Evolutionary conservation across 1,284 basidiomycete species (phyloP).

Genomic region (Microbotryum intermedium): DNA sequence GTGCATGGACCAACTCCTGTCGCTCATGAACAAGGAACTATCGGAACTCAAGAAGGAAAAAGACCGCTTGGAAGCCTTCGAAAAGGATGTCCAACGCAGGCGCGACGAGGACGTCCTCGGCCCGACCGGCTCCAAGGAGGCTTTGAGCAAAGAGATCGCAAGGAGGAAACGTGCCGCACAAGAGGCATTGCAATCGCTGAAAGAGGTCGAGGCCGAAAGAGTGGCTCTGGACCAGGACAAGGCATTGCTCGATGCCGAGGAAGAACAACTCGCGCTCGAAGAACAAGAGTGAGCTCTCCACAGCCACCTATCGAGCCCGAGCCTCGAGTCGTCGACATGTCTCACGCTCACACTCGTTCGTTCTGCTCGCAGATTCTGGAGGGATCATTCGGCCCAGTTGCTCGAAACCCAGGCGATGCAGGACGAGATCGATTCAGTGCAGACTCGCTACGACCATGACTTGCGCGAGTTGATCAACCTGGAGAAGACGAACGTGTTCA

Average conservation of each 20-base stretch:
- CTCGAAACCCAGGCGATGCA: slow-evolving; percentile 57
- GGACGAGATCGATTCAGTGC: slow-evolving; percentile 59
- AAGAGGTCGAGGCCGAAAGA: slow-evolving; percentile 45
- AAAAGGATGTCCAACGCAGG: slow-evolving; percentile 63
- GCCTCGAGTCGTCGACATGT: no score
- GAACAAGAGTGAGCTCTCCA: slow-evolving; percentile 66
- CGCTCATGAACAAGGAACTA: slow-evolving; percentile 64
- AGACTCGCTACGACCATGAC: slow-evolving; percentile 49
- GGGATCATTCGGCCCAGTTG: slow-evolving; percentile 61
- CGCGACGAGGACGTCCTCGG: slow-evolving; percentile 9
- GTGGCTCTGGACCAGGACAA: slow-evolving; percentile 33
- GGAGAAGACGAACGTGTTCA: slow-evolving; percentile 92
- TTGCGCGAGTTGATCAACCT: slow-evolving; percentile 63
- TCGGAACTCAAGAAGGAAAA: slow-evolving; percentile 84
- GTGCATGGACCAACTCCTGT: slow-evolving; percentile 76
- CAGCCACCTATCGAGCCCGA: no score
- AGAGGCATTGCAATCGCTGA: slow-evolving; percentile 33
- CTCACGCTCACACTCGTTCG: no score
- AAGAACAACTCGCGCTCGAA: slow-evolving; percentile 64
- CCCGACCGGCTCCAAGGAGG: slow-evolving; percentile 38
- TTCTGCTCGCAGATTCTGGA: slow-evolving; percentile 61
- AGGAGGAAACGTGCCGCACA: no score
- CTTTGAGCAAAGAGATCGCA: slow-evolving; percentile 50
- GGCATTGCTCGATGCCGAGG: slow-evolving; percentile 47
- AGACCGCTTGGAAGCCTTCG: slow-evolving; percentile 86